Evolutionary conservation across 116 monocot genomes (phyloP), one percentile per base, ranked within the genome.

Genomic region (Trichopus zeylanicus): DNA sequence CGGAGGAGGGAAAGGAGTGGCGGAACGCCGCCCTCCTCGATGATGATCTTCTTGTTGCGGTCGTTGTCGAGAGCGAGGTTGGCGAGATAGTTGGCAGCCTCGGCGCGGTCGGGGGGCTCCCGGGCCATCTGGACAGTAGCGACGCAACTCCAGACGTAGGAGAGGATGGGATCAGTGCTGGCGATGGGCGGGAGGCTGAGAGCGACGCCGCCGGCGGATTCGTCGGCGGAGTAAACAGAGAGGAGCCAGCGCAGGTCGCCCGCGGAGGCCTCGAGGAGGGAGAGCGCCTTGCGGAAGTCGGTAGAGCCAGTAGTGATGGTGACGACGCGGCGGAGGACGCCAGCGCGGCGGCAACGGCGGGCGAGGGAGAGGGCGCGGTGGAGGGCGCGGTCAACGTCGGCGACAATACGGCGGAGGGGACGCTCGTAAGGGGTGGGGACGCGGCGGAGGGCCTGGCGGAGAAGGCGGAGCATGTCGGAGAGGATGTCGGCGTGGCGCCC

Each of bases 121-220:
- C 48, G 67, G 23, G 46, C 59, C 49, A 65, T 71, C 48, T 73
- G 73, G 3, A 75, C 57, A 16, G 72, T 53, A 27, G 72, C 71
- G 31, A 81, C 34, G 64, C 68, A 74, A 52, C 66, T 74, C 86
- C 70, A 67, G 29, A 86, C 75, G 75, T 57, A 78, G 33, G 78
- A 65, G 21, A 86, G 69, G 29, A 81, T 81, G 15, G 86, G 86
- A 29, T 86, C 77, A 16, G 71, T 86, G 66, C 60, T 70, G 18
- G 86, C 81, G 39, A 86, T 78, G 3, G 86, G 86, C 9, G 86
- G 86, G 6, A 86, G 65, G 59, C 66, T 61, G 48, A 80, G 70
- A 19, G 62, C 75, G 35, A 68, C 46, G 6, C 56, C 81, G 18
- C 27, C 68, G 21, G 19, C 65, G 8, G 10, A 37, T 10, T 8